Percentiles rank a stretch among this genome's conserved stretches.
Conservation (phyloP, 108 stramenopile species). For the Pseudonitzschia multistriata region DNA sequence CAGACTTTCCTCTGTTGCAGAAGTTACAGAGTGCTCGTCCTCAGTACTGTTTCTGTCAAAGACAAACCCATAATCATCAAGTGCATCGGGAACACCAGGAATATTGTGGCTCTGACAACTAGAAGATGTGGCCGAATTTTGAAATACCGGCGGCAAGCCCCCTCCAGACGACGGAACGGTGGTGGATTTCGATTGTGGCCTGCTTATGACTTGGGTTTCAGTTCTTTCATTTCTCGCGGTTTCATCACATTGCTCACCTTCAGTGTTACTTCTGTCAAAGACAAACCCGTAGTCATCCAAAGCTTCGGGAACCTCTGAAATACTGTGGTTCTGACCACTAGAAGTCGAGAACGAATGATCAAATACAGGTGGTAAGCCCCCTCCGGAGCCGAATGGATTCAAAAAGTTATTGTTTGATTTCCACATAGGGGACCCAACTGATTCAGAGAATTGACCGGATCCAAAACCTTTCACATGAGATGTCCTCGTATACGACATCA, state of each 20-base stretch:
- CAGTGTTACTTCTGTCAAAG: slow-evolving; percentile 35
- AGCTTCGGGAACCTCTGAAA: slow-evolving; percentile 8
- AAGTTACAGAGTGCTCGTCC: not conserved
- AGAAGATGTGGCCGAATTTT: slow-evolving; percentile 15
- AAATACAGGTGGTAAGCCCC: slow-evolving; percentile 7
- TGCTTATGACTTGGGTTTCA: too few relatives aligned
- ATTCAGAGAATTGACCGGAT: not conserved
- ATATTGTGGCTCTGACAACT: not conserved
- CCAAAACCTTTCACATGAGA: not conserved
- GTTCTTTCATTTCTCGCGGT: too few relatives aligned
- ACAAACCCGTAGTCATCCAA: slow-evolving; percentile 47
- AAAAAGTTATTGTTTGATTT: slow-evolving; percentile 8
- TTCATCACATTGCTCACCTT: not conserved
- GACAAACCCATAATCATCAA: slow-evolving; percentile 47
- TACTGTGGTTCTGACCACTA: not conserved
- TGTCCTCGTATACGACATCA: slow-evolving; percentile 12
- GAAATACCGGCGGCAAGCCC: slow-evolving; percentile 4
- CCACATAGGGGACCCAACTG: not conserved
- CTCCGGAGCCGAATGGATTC: not conserved
- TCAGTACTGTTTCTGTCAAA: slow-evolving; percentile 36
- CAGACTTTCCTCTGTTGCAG: not conserved
- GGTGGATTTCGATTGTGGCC: too few relatives aligned
- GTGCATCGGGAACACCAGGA: slow-evolving; percentile 6
- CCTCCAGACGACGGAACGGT: too few relatives aligned
- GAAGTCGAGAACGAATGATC: slow-evolving; percentile 14